A percentile compares a stretch with the other conserved stretches of the same genome.
Conservation (phyloP, 106 monocot species). For the Dioscorea zingiberensis region DNA sequence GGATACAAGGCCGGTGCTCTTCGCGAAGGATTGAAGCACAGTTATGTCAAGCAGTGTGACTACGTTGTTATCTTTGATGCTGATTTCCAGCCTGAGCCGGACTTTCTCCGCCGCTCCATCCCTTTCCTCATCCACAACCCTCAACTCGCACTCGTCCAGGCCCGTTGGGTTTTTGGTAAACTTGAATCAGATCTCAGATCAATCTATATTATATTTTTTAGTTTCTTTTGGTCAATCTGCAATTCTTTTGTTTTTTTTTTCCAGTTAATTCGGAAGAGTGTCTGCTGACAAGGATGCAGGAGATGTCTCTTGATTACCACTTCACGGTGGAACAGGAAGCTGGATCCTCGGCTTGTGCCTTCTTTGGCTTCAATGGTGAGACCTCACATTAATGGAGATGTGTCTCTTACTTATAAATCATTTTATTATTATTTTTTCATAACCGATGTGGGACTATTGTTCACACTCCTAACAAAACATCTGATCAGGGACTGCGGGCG, state of each 20-base stretch:
- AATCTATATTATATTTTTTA: no score
- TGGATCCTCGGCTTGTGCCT: slow-evolving; percentile 34
- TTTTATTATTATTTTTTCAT: no score
- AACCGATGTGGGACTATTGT: no score
- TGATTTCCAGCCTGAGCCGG: slow-evolving; percentile 50
- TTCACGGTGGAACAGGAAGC: slow-evolving; percentile 40
- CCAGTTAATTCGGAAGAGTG: slow-evolving; percentile 42
- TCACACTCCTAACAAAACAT: no score
- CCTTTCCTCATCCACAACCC: slow-evolving; percentile 50
- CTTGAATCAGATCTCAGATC: no score
- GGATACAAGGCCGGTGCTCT: slow-evolving; percentile 52
- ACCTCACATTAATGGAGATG: no score
- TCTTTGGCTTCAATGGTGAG: slow-evolving; percentile 51
- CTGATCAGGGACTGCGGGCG: slow-evolving; percentile 52
- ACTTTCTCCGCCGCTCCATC: slow-evolving; percentile 33
- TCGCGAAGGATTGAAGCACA: slow-evolving; percentile 49
- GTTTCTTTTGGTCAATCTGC: no score
- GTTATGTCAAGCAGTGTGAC: slow-evolving; percentile 36
- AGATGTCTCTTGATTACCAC: slow-evolving; percentile 51
- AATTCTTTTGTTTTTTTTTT: not conserved
- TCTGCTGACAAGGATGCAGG: slow-evolving; percentile 54
- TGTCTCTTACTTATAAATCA: no score
- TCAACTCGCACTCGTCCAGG: slow-evolving; percentile 39
- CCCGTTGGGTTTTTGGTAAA: slow-evolving; percentile 48
- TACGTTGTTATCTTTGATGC: slow-evolving; percentile 43